These are phyloP conservation scores for Pulveroboletus sp. DNA, from an alignment of 768 basidiomycete genomes.

Conservation along the genomic window DNA sequence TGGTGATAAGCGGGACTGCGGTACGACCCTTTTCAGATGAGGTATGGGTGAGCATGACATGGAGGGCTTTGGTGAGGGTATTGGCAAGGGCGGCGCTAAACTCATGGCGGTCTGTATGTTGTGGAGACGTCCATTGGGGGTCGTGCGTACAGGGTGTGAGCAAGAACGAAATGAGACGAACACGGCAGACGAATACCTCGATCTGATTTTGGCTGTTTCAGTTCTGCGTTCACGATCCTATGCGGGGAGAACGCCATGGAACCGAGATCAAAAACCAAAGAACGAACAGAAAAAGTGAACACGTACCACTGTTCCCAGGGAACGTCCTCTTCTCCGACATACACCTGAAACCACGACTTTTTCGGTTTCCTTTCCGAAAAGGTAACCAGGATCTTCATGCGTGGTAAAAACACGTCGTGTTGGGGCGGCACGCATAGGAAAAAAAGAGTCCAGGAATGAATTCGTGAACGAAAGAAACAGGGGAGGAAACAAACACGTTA, in stretches of 20 bases:
- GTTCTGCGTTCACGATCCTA: slow-evolving; percentile 78
- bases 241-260: too few species aligned
- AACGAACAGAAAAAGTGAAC: background rate
- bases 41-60: slow-evolving; percentile 70
- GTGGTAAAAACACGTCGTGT: background rate
- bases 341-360: slow-evolving; percentile 74
- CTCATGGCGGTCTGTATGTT: slow-evolving; percentile 38
- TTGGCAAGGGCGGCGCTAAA: slow-evolving; percentile 56
- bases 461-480: too few species aligned
- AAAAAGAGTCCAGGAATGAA: background rate
- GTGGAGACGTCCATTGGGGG: background rate
- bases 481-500: slow-evolving; percentile 17
- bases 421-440: too few species aligned
- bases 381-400: slow-evolving; percentile 53
- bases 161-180: background rate
- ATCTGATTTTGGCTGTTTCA: slow-evolving; percentile 66
- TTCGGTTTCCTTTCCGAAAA: slow-evolving; percentile 74
- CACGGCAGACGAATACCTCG: slow-evolving; percentile 38
- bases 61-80: slow-evolving; percentile 60
- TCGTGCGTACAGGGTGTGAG: background rate
- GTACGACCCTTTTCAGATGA: slow-evolving; percentile 73
- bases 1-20: slow-evolving; percentile 77
- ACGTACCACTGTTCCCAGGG: slow-evolving; percentile 83
- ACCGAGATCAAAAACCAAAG: background rate
- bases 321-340: slow-evolving; percentile 72